Percentiles rank a stretch among this genome's conserved stretches.
Evolutionary conservation across 169 alveolate genomes (phyloP).

Genomic region (Plasmodium vinckei): DNA sequence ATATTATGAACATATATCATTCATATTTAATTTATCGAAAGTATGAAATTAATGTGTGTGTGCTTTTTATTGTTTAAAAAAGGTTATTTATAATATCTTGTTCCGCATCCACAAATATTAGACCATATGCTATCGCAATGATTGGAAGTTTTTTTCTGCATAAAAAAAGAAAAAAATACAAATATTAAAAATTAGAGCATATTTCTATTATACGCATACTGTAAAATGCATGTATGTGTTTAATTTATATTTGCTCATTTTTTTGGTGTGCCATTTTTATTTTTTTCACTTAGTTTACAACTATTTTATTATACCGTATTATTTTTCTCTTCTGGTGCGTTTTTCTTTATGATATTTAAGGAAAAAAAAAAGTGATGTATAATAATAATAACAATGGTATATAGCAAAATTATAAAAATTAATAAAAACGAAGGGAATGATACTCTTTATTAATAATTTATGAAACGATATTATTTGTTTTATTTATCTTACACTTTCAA

Average conservation of each 20-base stretch:
- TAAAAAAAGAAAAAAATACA: not conserved
- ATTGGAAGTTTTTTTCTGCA: slow-evolving; percentile 27
- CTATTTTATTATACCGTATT: slow-evolving; percentile 13
- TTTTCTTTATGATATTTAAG: slow-evolving; percentile 17
- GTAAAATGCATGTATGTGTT: not conserved
- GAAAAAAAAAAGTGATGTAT: not conserved
- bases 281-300: not conserved
- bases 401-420: no score
- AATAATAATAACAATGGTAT: not conserved
- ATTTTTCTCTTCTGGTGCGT: slow-evolving; percentile 7
- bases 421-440: no score
- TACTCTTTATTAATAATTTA: not conserved
- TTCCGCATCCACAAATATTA: slow-evolving; percentile 71
- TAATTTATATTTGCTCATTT: not conserved
- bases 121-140: slow-evolving; percentile 61
- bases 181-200: not conserved
- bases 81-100: slow-evolving; percentile 65
- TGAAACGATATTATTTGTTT: slow-evolving; percentile 6
- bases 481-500: slow-evolving; percentile 52
- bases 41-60: not conserved
- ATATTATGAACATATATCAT: not conserved
- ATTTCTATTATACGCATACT: not conserved
- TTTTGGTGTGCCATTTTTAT: not conserved
- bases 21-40: not conserved
- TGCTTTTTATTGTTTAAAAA: not conserved